Base-by-base conservation (phyloP, 164 flowering plant species). In the Litsea cubeba region DNA sequence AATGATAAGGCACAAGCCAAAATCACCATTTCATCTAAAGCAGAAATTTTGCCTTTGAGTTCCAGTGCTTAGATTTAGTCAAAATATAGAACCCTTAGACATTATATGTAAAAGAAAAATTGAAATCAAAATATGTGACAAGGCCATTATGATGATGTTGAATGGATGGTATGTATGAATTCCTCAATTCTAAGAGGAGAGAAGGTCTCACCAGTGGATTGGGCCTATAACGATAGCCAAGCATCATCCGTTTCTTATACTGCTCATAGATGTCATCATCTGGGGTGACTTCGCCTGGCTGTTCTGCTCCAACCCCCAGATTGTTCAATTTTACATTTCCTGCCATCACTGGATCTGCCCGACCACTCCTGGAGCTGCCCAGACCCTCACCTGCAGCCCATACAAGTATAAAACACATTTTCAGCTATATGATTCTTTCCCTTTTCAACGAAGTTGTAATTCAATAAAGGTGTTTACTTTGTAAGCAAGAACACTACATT, bases 181-280 rank as follows among this genome's bases (percentile, higher is more conserved):
- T 35, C 46, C 46, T 0, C 46, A 35, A 35, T 35, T 35, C 46
- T 35, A 35, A 40, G 46, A 51, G 14, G 58, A 54, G n/a, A 54
- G 60, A 18, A 3, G 57, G 15, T 26, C 25, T 65, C 86, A 95
- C 99, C 97, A 95, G 81, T 73, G 99, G 99, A 72, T 95, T 95
- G 32, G 99, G 99, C 74, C 99, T 81, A 87, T 92, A 71, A 14
- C 87, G 85, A 62, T 95, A 95, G 62, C 99, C 99, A 70, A 95
- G 94, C 99, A 95, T 95, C 99, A 93, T 95, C 62, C 99, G 87
- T 85, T 95, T 95, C 85, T 95, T 95, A 51, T 95, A 95, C 86
- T 95, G 99, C 85, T 95, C 99, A 68, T 93, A 95, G 73, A 95
- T 95, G 79, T 95, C 99, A 83, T 95, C 99, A 0, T 95, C 98